A percentile compares a stretch with the other conserved stretches of the same genome.
Evolutionary conservation across 495 filamentous ascomycete genomes (phyloP).

Genomic region (Aspergillus sparsus): DNA sequence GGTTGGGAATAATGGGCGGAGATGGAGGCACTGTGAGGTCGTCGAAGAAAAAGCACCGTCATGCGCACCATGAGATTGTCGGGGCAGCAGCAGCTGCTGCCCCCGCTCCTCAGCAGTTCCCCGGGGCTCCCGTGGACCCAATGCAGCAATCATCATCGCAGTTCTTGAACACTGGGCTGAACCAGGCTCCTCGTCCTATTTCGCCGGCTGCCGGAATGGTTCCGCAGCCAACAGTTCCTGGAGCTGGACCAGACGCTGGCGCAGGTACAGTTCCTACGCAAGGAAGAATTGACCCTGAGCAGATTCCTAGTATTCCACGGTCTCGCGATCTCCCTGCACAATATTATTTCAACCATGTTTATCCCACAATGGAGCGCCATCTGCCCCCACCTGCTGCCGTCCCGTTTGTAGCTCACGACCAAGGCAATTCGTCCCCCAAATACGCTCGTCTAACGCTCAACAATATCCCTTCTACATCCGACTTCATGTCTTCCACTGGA

Average conservation of each 20-base stretch:
- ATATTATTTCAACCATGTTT: constrained; percentile 83
- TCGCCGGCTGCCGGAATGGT: constrained; percentile 58
- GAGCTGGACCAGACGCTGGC: constrained; percentile 27
- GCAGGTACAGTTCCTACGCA: constrained; percentile 59
- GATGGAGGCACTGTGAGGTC: constrained; percentile 55
- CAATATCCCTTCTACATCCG: constrained; percentile 81
- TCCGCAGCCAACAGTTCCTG: constrained; percentile 45
- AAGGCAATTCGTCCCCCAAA: constrained; percentile 96
- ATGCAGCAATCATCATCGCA: constrained; percentile 57
- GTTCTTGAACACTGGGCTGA: constrained; percentile 69
- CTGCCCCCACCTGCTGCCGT: constrained; percentile 86
- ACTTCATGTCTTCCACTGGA: constrained; percentile 74
- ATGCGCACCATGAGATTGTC: constrained; percentile 89
- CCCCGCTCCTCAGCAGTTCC: constrained; percentile 62
- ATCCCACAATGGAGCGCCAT: constrained; percentile 92
- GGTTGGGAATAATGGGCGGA: constrained; percentile 65
- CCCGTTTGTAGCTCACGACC: constrained; percentile 89
- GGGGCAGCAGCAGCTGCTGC: constrained; percentile 46
- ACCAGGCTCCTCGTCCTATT: constrained; percentile 48
- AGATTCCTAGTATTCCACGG: constrained; percentile 87
- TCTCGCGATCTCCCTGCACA: constrained; percentile 78
- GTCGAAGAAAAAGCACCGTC: constrained; percentile 90
- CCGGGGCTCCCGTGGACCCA: constrained; percentile 61
- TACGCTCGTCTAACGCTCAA: constrained; percentile 89
- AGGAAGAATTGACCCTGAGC: constrained; percentile 83